Base-by-base conservation (phyloP, 495 filamentous ascomycete species). In the Delitschia confertaspora region DNA sequence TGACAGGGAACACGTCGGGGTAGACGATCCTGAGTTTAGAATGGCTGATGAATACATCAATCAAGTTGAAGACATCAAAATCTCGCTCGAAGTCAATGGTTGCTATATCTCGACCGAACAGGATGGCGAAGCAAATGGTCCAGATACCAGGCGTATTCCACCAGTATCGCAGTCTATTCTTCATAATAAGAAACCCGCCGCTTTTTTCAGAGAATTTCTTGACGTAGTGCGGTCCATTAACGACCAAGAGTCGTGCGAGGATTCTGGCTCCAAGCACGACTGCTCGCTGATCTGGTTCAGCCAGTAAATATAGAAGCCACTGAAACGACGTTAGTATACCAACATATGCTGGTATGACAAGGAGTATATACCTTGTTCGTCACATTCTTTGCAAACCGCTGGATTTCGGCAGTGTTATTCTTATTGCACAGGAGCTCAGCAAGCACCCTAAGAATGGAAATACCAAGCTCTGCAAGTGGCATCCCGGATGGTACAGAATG, bases 271-370 rank as follows among this genome's bases (percentile, higher is more conserved):
- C 84, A 21, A 84, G 69, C 14, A 87, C 69, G 6, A 95, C 81
- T 31, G 93, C 79, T 57, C 86, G 80, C 2, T 83, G 74, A 44
- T 95, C 82, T 49, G 83, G 76, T 55, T 95, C 88, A 20, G 84
- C 86, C 34, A 96, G 75, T 20, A 98, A 78, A 64, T 95, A 91
- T 16, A 98, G 70, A 43, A 96, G 75, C 91, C 93, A 96, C 86
- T 95, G 53, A 25, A 47, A 38, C 19, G n/a, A n/a, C 18, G 20
- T 40, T 27, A 26, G 31, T 57, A 53, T 40, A 57, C 30, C 42
- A 47, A 30, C 10, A n/a, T n/a, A n/a, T n/a, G n/a, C n/a, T n/a
- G n/a, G n/a, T n/a, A 8, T 16, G 18, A 31, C n/a, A 47, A 27
- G 38, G 33, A 29, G 11, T 34, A 38, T 38, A 21, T 70, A 91